Percentiles rank a stretch among this genome's conserved stretches.
phyloP scores from a whole-genome alignment of 352 stramenopile genomes.

The Phytophthora chlamydospora region DNA sequence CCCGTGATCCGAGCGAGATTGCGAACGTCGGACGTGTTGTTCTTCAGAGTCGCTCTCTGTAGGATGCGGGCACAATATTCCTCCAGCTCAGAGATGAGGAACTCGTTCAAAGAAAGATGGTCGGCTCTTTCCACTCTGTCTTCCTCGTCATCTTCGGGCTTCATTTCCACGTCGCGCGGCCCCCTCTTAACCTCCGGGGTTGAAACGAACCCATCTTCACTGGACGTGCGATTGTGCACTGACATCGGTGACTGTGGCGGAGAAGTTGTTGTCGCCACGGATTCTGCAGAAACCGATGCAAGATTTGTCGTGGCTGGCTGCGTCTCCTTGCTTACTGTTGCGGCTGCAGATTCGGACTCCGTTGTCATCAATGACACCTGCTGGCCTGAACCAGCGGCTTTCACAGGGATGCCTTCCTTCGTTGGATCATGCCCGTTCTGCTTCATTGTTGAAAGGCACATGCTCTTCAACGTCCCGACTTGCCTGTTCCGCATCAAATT shows the following conservation, averaged over 20 bases:
- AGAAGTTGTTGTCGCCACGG: conserved; percentile 14
- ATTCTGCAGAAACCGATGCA: conserved; percentile 13
- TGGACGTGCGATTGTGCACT: conserved; percentile 27
- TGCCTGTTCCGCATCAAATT: conserved; percentile 23
- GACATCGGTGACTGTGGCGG: conserved; percentile 32
- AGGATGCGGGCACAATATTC: conserved; percentile 46
- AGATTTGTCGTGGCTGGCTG: neutral
- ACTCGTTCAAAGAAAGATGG: conserved; percentile 54
- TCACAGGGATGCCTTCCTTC: conserved; percentile 7
- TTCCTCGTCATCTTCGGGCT: conserved; percentile 19
- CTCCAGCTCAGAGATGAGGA: conserved; percentile 56
- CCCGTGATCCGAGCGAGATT: conserved; percentile 44
- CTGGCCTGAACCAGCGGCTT: neutral
- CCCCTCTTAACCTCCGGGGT: conserved; percentile 31
- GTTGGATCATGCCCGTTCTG: conserved; percentile 9
- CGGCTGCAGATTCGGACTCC: too few relatives aligned
- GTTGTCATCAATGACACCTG: neutral
- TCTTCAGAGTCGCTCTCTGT: conserved; percentile 4
- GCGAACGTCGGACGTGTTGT: conserved; percentile 23
- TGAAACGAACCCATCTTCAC: conserved; percentile 26
- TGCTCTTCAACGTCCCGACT: conserved; percentile 39
- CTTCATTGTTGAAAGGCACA: conserved; percentile 31
- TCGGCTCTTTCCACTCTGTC: conserved; percentile 34
- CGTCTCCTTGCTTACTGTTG: too few relatives aligned
- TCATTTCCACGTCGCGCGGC: conserved; percentile 14